Base-by-base conservation (phyloP, 192 early-diverging fungal species). In the Backusella australiensis region DNA sequence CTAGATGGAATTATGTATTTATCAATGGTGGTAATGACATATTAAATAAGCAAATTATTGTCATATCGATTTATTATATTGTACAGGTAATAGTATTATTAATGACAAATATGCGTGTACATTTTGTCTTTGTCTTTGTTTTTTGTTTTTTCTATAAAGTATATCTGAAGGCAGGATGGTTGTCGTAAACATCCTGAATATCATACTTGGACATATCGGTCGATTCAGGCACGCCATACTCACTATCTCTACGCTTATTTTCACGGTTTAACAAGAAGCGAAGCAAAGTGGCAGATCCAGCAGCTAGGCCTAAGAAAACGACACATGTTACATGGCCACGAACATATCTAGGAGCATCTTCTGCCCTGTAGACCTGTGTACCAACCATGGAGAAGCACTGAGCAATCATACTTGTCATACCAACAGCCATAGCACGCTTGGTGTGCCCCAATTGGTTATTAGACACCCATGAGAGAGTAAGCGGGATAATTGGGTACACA, bases 381-480 rank as follows among this genome's bases (percentile, higher is more conserved):
- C 90, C 90, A 12, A 86, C 79, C 59, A 90, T 81, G 1, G 84
- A 78, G 15, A 85, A 83, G 8, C 88, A 68, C 21, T 86, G 84
- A n/a, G 86, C 88, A 7, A 89, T 72, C 73, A 89, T 90, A 34
- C 85, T 80, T 0, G 85, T 80, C 76, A 88, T 81, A 3, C 81
- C 85, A 39, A 84, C 42, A 34, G 84, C 86, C 19, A 90, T 87
- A 21, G 85, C 91, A 66, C 87, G 86, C 52, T 91, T 89, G 1
- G 89, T 89, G 21, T 85, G 85, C 9, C 89, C 87, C n/a, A 89
- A 56, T 9, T 86, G 78, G 44, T 92, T 92, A 59, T 87, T 88
- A 17, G 86, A 82, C 75, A 92, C 82, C 91, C 91, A 92, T 4
- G 76, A 69, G 6, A 75, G 75, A 7, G 26, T 75, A 69, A 87